These are phyloP conservation scores for Fusarium torreyae DNA, from an alignment of 2,329 filamentous ascomycete genomes.

Conservation along the genomic window DNA sequence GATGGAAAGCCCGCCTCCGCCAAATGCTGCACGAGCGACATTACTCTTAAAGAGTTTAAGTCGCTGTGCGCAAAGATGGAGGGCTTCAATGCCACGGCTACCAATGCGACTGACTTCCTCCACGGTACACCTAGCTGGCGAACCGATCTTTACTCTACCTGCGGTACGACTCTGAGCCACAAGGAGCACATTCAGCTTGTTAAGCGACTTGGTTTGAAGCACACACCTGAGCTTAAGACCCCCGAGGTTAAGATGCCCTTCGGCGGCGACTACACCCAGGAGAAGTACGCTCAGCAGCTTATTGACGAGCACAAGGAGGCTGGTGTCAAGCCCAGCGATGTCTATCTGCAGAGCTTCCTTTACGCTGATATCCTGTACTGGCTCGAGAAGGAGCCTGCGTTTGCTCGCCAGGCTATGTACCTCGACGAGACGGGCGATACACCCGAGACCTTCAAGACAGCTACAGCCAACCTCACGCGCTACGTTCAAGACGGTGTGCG, in stretches of 20 bases:
- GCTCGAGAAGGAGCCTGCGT: slow-evolving; percentile 73
- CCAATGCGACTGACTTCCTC: slow-evolving; percentile 71
- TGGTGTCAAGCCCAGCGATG: slow-evolving; percentile 66
- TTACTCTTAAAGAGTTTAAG: slow-evolving; percentile 78
- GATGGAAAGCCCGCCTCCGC: slow-evolving; percentile 68
- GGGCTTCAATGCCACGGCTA: slow-evolving; percentile 70
- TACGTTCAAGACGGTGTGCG: slow-evolving; percentile 72
- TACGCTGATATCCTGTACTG: slow-evolving; percentile 76
- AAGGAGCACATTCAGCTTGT: slow-evolving; percentile 74
- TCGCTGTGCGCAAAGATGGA: slow-evolving; percentile 81
- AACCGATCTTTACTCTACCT: slow-evolving; percentile 76
- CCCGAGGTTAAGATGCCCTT: slow-evolving; percentile 81
- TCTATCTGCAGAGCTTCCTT: slow-evolving; percentile 77
- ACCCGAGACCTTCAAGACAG: slow-evolving; percentile 64
- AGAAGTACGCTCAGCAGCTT: slow-evolving; percentile 75
- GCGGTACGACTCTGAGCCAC: slow-evolving; percentile 73
- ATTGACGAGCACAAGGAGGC: slow-evolving; percentile 71
- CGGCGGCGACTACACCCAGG: slow-evolving; percentile 73
- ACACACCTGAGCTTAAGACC: slow-evolving; percentile 78
- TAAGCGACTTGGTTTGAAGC: slow-evolving; percentile 71
- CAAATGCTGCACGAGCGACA: slow-evolving; percentile 80
- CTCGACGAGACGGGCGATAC: slow-evolving; percentile 75
- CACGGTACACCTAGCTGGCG: slow-evolving; percentile 72
- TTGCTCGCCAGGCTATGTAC: slow-evolving; percentile 73
- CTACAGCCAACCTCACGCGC: slow-evolving; percentile 69